Evolutionary conservation across 306 rosid genomes (phyloP).

Genomic region (Dryas octopetala): DNA sequence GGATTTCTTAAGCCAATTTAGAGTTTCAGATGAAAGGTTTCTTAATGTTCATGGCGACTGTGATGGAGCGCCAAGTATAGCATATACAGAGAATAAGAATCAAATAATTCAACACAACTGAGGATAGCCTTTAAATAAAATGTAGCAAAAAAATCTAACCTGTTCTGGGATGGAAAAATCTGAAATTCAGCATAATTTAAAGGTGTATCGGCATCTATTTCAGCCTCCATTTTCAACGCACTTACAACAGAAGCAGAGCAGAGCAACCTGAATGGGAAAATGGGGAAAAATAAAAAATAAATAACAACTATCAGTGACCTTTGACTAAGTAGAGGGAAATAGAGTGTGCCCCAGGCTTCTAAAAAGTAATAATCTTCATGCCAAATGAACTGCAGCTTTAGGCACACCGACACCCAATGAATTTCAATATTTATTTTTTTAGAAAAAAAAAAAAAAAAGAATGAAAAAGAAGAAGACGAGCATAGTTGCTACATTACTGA

Average conservation of each 20-base stretch:
- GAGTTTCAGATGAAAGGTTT: background rate
- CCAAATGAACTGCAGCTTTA: background rate
- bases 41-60: background rate
- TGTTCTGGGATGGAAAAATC: slow-evolving; percentile 66
- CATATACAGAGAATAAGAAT: background rate
- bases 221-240: slow-evolving; percentile 57
- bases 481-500: background rate
- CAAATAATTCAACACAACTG: background rate
- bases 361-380: background rate
- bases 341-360: background rate
- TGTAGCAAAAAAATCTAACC: slow-evolving; percentile 33
- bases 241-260: slow-evolving; percentile 28
- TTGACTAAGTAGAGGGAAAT: background rate
- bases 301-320: background rate
- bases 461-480: background rate
- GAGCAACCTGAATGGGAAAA: slow-evolving; percentile 24
- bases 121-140: background rate
- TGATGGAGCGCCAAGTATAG: background rate
- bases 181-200: slow-evolving; percentile 69
- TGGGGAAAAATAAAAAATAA: background rate
- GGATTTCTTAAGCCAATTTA: too few species aligned
- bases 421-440: background rate
- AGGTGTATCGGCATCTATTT: slow-evolving; percentile 42
- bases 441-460: background rate
- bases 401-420: slow-evolving; percentile 3